These are phyloP conservation scores for Aspergillus mulundensis DNA, from an alignment of 495 filamentous ascomycete genomes.

Conservation along the genomic window DNA sequence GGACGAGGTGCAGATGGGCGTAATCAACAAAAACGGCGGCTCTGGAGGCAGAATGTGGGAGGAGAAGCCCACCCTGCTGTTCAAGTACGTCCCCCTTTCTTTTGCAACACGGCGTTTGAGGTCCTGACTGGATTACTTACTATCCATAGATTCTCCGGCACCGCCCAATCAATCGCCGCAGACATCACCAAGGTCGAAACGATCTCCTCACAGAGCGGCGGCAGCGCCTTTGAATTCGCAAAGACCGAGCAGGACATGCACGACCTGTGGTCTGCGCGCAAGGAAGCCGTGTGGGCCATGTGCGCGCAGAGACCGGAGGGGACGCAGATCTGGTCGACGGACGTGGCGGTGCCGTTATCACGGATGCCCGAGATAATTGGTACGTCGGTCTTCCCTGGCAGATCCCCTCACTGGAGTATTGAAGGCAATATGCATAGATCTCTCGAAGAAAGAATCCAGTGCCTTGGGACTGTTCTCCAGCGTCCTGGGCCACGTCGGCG, in stretches of 20 bases:
- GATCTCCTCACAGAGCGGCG: slow-evolving; percentile 55
- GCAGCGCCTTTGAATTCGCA: slow-evolving; percentile 74
- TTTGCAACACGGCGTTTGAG: neutral
- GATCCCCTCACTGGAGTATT: neutral
- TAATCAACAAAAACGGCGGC: slow-evolving; percentile 68
- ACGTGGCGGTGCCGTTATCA: slow-evolving; percentile 83
- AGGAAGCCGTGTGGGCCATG: slow-evolving; percentile 69
- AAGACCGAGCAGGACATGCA: slow-evolving; percentile 54
- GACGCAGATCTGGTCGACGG: slow-evolving; percentile 64
- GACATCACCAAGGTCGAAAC: slow-evolving; percentile 65
- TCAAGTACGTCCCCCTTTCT: slow-evolving; percentile 61
- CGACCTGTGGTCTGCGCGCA: slow-evolving; percentile 80
- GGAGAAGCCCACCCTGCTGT: slow-evolving; percentile 77
- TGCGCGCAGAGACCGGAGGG: slow-evolving; percentile 45
- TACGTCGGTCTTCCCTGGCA: slow-evolving; percentile 11
- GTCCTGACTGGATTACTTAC: neutral
- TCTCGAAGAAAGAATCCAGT: slow-evolving; percentile 78
- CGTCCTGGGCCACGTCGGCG: slow-evolving; percentile 76
- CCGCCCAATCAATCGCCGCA: slow-evolving; percentile 64
- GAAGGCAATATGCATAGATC: slow-evolving; percentile 38
- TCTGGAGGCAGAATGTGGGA: slow-evolving; percentile 69
- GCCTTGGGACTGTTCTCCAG: slow-evolving; percentile 74
- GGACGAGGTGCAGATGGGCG: slow-evolving; percentile 83
- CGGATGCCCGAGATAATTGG: slow-evolving; percentile 75
- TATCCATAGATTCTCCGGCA: slow-evolving; percentile 64